Evolutionary conservation across 2,329 filamentous ascomycete genomes (phyloP), one percentile per base, ranked within the genome.

Genomic region (Cladosporium phlei): DNA sequence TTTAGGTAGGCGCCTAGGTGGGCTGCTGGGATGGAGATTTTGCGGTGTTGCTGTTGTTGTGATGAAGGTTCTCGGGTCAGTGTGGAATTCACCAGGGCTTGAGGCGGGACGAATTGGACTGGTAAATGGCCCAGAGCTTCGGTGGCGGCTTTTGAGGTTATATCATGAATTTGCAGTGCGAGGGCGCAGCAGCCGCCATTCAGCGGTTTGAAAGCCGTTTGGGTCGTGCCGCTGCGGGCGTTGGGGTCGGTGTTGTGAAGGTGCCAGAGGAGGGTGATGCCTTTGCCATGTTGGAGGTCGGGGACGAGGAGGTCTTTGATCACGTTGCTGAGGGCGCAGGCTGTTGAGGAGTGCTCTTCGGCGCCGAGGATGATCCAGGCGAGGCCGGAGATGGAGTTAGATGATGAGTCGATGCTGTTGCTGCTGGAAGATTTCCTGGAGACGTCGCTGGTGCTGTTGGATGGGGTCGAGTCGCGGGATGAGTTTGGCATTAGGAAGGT

Each of bases 141-240:
- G 38, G 37, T 42, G 4, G 37, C 46, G 16, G 27, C 11, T 8
- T n/a, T 11, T 2, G 37, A 42, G 16, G 48, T 38, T 14, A 48
- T 27, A 28, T 53, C 37, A 16, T 47, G 38, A 14, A 51, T 44
- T 11, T 33, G 44, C 8, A 47, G 46, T 2, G 47, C 21, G 34
- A 53, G 39, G 8, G 46, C 48, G n/a, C 48, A 51, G 24, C 48
- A 49, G n/a, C 51, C 51, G 28, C 51, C 51, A 19, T 49, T 38
- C 12, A 48, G 10, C 9, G 48, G 45, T 9, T 17, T 30, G 35
- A 47, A 46, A 7, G 27, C 34, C 7, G 50, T 51, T 21, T 46
- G 40, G 5, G 19, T 17, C 17, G 32, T 48, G 21, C 51, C 51
- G 16, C 48, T 46, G n/a, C 48, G 51, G 11, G 51, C 51, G 14